A percentile compares a stretch with the other conserved stretches of the same genome.
phyloP scores from a whole-genome alignment of 129 eudicot species.

The Chrysanthemum makinoi region DNA sequence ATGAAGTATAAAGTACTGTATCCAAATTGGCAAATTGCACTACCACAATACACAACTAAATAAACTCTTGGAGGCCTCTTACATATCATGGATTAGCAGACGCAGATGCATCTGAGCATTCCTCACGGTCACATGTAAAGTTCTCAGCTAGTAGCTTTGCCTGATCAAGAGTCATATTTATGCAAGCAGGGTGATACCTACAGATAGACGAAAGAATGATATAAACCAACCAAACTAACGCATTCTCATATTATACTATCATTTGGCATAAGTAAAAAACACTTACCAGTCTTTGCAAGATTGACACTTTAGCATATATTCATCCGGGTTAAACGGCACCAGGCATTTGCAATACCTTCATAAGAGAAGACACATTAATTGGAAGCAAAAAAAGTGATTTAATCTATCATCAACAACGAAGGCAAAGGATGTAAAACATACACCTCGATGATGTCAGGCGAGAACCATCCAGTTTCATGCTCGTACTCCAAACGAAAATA shows the following conservation, averaged over 20 bases:
- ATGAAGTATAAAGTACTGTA: too few species aligned
- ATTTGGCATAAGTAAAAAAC: too few species aligned
- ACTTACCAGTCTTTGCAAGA: slow-evolving; percentile 69
- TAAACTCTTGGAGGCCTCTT: too few species aligned
- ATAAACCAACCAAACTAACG: not conserved
- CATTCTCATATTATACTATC: not conserved
- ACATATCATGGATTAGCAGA: too few species aligned
- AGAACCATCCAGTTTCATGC: slow-evolving; percentile 61
- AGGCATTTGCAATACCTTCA: slow-evolving; percentile 67
- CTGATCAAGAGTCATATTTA: slow-evolving; percentile 50
- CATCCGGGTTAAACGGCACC: slow-evolving; percentile 71
- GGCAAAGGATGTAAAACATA: slow-evolving; percentile 16
- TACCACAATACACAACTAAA: too few species aligned
- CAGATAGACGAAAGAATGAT: slow-evolving; percentile 8
- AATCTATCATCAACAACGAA: not conserved
- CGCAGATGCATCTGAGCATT: too few species aligned
- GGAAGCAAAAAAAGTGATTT: not conserved
- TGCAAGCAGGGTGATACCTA: slow-evolving; percentile 81
- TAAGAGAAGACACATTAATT: slow-evolving; percentile 5
- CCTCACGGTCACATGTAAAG: slow-evolving; percentile 53
- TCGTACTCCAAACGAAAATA: slow-evolving; percentile 63
- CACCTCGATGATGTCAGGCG: slow-evolving; percentile 64
- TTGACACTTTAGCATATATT: slow-evolving; percentile 57
- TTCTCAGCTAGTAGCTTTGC: slow-evolving; percentile 51
- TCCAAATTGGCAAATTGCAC: too few species aligned